Percentiles rank a stretch among this genome's conserved stretches.
These are phyloP conservation scores for Huntiella decipiens DNA, from an alignment of 2,329 filamentous ascomycete species.

Conservation along the genomic window DNA sequence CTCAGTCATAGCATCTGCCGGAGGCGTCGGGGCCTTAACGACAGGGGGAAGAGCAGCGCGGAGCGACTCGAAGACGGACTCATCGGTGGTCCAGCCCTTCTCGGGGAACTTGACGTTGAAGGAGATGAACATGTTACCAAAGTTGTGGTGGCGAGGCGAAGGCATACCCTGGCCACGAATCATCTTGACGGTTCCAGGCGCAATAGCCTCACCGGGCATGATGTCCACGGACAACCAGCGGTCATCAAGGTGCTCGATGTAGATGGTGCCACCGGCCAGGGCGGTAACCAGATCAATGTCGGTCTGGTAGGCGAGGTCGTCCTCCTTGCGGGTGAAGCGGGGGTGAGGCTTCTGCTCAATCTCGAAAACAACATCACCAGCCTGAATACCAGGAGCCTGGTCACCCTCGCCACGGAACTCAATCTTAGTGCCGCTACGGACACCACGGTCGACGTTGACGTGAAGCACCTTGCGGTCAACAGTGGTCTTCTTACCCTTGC, in stretches of 20 bases:
- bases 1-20: conserved; percentile 77
- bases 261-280: conserved; percentile 75
- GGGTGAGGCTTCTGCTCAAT: conserved; percentile 98
- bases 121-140: conserved; percentile 89
- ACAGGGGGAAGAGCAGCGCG: conserved; percentile 69
- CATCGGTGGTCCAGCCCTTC: conserved; percentile 46
- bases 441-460: conserved; percentile 90
- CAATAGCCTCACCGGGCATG: conserved; percentile 82
- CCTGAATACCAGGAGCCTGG: conserved; percentile 78
- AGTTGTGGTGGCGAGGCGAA: conserved; percentile 83
- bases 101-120: conserved; percentile 96
- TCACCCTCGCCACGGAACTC: conserved; percentile 96
- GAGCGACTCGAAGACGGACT: conserved; percentile 56
- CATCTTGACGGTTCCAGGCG: conserved; percentile 83
- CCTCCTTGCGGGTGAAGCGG: conserved; percentile 87
- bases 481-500: conserved; percentile 91
- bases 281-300: conserved; percentile 94
- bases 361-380: conserved; percentile 94
- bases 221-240: conserved; percentile 92
- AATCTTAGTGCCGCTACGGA: conserved; percentile 85
- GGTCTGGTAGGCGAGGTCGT: conserved; percentile 86
- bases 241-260: conserved; percentile 91
- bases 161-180: conserved; percentile 97
- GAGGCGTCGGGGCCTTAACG: conserved; percentile 43
- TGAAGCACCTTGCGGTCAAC: conserved; percentile 96